Conservation (phyloP, 306 rosid species). For the Corylus americana region DNA sequence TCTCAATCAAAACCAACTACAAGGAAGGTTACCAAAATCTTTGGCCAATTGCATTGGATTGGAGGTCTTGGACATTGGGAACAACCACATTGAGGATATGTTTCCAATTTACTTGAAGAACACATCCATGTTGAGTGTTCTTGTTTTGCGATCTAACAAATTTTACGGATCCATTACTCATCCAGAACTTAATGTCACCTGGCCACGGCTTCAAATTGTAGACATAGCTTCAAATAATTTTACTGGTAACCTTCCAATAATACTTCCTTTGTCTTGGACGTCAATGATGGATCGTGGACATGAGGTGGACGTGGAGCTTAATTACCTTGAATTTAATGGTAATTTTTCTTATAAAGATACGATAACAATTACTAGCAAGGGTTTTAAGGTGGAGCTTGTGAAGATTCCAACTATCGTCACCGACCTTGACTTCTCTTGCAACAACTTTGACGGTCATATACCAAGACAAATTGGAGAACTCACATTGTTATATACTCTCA, state of each 20-base stretch:
- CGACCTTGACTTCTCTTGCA: conserved; percentile 21
- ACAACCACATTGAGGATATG: neutral
- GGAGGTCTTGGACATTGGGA: neutral
- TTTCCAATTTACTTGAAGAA: neutral
- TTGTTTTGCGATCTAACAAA: neutral
- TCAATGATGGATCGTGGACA: no score
- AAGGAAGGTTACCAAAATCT: neutral
- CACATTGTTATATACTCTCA: conserved; percentile 13
- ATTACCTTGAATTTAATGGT: no score
- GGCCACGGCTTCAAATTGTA: neutral
- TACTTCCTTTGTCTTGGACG: no score
- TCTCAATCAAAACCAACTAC: no score
- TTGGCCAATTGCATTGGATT: neutral
- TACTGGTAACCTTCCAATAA: conserved; percentile 22
- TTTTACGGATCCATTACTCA: neutral
- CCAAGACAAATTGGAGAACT: conserved; percentile 26
- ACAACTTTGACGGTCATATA: conserved; percentile 24
- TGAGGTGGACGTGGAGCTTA: no score
- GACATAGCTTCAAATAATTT: neutral
- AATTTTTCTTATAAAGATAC: no score
- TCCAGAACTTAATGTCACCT: neutral
- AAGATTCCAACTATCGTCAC: neutral
- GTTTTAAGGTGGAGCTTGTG: no score
- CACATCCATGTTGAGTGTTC: neutral
- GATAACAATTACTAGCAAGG: no score